These are phyloP conservation scores for Leishmania aethiopica DNA, from an alignment of 208 protist species.

Conservation along the genomic window DNA sequence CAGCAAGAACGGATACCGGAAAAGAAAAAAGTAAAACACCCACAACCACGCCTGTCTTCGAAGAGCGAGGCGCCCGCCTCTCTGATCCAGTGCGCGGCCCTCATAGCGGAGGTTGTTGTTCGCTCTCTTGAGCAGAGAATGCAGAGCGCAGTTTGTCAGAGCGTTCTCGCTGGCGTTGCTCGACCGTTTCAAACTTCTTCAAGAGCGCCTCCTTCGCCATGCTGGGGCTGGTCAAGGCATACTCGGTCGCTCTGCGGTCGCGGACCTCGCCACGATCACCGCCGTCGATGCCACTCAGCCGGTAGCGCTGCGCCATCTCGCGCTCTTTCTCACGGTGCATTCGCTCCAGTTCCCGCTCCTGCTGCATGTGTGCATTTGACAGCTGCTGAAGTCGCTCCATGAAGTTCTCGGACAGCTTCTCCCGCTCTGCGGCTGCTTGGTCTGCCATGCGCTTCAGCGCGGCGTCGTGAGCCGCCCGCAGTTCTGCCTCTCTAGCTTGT, in stretches of 20 bases:
- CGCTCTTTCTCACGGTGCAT: constrained; percentile 74
- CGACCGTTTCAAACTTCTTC: constrained; percentile 32
- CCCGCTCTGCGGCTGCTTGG: constrained; percentile 46
- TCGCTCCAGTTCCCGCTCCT: constrained; percentile 63
- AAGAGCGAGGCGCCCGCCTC: neutral
- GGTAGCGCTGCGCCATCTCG: constrained; percentile 40
- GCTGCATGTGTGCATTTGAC: constrained; percentile 58
- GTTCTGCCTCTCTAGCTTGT: constrained; percentile 45
- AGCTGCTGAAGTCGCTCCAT: constrained; percentile 62
- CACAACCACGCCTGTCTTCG: neutral
- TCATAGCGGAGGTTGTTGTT: neutral
- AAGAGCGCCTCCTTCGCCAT: constrained; percentile 28
- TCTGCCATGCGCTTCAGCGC: constrained; percentile 41
- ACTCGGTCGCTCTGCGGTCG: constrained; percentile 17
- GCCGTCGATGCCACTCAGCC: constrained; percentile 19
- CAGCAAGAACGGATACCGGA: neutral
- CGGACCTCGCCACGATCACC: constrained; percentile 18
- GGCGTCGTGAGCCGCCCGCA: constrained; percentile 57
- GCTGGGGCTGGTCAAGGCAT: neutral
- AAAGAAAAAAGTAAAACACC: neutral
- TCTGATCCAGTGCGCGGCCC: neutral
- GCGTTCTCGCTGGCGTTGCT: constrained; percentile 55
- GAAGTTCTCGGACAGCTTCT: constrained; percentile 46
- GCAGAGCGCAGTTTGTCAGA: constrained; percentile 50
- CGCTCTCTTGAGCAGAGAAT: constrained; percentile 14